phyloP scores from a whole-genome alignment of 768 basidiomycete genomes.

The Termitomyces heimii region DNA sequence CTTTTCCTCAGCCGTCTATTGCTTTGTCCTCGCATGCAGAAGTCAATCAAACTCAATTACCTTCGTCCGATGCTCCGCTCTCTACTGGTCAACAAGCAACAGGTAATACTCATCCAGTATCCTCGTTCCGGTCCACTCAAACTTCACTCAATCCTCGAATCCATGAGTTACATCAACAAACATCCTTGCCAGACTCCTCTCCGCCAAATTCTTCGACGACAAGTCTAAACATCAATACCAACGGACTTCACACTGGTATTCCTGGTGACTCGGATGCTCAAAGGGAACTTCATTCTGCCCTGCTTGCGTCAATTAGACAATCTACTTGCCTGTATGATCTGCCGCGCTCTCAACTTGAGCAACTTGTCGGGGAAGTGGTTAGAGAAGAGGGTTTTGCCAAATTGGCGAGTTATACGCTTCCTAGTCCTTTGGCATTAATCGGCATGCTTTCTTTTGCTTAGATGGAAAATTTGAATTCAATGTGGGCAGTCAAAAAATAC shows the following conservation, averaged over 20 bases:
- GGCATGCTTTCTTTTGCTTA: conserved; percentile 15
- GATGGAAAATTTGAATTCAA: conserved; percentile 47
- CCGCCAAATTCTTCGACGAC: conserved; percentile 9
- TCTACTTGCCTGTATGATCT: conserved; percentile 48
- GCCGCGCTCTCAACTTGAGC: conserved; percentile 45
- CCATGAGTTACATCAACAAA: background rate
- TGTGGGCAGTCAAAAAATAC: conserved; percentile 45
- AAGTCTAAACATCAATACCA: conserved; percentile 1
- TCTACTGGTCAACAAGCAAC: background rate
- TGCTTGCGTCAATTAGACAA: conserved; percentile 37
- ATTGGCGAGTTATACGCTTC: conserved; percentile 45
- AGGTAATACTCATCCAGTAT: background rate
- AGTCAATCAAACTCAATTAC: background rate
- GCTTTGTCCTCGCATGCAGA: conserved; percentile 5
- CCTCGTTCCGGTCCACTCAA: background rate
- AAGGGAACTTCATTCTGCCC: conserved; percentile 5
- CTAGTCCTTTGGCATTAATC: background rate
- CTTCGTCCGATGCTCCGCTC: conserved; percentile 1
- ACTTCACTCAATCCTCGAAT: background rate
- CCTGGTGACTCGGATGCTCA: background rate
- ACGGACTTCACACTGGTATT: background rate
- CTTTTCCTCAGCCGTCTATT: background rate
- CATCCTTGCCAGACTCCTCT: conserved; percentile 8
- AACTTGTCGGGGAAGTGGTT: conserved; percentile 52
- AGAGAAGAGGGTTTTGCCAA: conserved; percentile 73